Conservation (phyloP, 805 yeast genomes). For the Maudiozyma turicensis region DNA sequence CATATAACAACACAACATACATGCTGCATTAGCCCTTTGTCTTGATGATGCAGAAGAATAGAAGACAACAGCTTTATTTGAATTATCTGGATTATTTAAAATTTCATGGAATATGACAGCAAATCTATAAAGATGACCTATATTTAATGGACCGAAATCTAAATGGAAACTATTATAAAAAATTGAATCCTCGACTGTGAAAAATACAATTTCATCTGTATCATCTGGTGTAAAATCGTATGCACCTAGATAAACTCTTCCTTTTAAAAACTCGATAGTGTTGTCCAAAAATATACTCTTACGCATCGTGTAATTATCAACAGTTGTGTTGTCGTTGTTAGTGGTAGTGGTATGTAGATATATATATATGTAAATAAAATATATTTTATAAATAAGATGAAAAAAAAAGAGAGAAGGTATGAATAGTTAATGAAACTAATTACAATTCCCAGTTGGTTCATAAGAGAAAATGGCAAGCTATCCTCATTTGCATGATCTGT, state of each 20-base stretch:
- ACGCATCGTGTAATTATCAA: conserved; percentile 17
- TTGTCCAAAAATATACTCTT: conserved; percentile 27
- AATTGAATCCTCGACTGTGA: conserved; percentile 85
- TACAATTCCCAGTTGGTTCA: too few species aligned
- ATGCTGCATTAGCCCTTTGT: conserved; percentile 87
- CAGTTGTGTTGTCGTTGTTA: background rate
- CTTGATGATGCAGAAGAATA: conserved; percentile 76
- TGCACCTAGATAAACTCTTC: conserved; percentile 82
- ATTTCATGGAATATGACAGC: conserved; percentile 92
- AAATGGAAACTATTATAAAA: conserved; percentile 93
- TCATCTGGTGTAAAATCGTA: conserved; percentile 72
- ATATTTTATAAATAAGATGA: too few species aligned
- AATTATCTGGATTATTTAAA: conserved; percentile 73
- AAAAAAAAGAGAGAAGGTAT: too few species aligned
- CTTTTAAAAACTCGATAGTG: conserved; percentile 32
- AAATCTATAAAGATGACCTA: conserved; percentile 87
- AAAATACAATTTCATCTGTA: conserved; percentile 65
- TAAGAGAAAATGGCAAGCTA: too few species aligned
- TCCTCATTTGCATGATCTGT: too few species aligned
- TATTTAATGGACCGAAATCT: conserved; percentile 93
- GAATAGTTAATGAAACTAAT: too few species aligned
- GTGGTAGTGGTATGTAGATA: too few species aligned
- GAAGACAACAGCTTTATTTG: conserved; percentile 81
- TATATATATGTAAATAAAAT: too few species aligned
- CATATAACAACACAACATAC: conserved; percentile 91